These are phyloP conservation scores for Jatropha multifida DNA, from an alignment of 441 rosid genomes.

Conservation along the genomic window DNA sequence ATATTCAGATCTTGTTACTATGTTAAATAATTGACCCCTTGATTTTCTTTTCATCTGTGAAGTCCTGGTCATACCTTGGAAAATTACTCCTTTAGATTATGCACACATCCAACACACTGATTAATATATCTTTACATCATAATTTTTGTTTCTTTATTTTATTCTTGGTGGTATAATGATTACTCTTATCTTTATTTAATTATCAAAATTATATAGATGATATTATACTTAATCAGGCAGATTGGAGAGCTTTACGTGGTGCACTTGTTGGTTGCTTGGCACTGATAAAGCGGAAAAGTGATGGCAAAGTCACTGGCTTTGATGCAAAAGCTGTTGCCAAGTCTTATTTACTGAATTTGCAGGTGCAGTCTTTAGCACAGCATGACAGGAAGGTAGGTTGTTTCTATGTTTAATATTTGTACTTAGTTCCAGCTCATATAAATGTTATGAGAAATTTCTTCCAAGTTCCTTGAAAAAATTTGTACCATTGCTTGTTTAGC, in stretches of 20 bases:
- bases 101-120: background rate
- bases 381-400: conserved; percentile 73
- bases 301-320: conserved; percentile 43
- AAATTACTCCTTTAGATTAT: conserved; percentile 3
- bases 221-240: conserved; percentile 64
- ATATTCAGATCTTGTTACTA: background rate
- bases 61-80: background rate
- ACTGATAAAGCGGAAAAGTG: conserved; percentile 56
- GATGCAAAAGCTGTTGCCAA: conserved; percentile 69
- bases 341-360: conserved; percentile 53
- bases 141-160: background rate
- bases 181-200: conserved; percentile 9
- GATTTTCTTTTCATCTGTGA: background rate
- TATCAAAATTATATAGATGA: conserved; percentile 33
- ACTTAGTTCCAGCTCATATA: background rate
- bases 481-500: background rate
- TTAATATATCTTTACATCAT: background rate
- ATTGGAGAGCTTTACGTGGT: conserved; percentile 89
- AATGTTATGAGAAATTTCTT: background rate
- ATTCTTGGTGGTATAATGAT: background rate
- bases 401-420: background rate
- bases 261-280: conserved; percentile 94
- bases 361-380: conserved; percentile 75
- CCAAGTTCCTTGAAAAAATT: conserved; percentile 2
- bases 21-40: background rate